Evolutionary conservation across 495 filamentous ascomycete genomes (phyloP), one percentile per base, ranked within the genome.

Genomic region (Penicillium salamii): DNA sequence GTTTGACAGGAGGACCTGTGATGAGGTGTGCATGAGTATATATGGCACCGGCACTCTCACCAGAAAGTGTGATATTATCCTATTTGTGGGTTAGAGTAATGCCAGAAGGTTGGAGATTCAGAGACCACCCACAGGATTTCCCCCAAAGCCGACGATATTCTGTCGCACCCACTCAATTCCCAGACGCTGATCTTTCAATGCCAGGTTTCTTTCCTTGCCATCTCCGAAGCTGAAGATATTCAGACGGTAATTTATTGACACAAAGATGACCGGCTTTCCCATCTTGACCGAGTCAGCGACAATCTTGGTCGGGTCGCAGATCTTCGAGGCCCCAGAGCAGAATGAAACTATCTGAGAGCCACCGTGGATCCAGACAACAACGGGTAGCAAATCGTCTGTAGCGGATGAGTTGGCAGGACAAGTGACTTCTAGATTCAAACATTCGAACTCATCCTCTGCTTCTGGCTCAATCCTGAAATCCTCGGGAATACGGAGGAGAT

Each of bases 181-280:
- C 60, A 86, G 72, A 18, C 82, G 76, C 62, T 88, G 82, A 66
- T 89, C 85, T 23, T 86, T 76, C 3, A 83, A 71, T 2, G 83
- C 85, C 9, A 81, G 68, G 50, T 80, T 84, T 44, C 69, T 72
- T 49, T 71, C 67, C 18, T 60, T 65, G 6, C 74, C 78, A 50
- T 79, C 74, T 18, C 82, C 80, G 38, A 81, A 85, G 18, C 81
- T 78, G 53, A 86, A 83, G 49, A 87, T 78, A 59, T 84, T 83
- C 42, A 85, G 53, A 5, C 84, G 81, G 59, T 87, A 86, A 63
- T 86, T 86, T 61, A 85, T 74, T 5, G 72, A 70, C 12, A 86
- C 79, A 46, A 87, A 77, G 17, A 88, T 70, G 20, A 84, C 70
- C 29, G 71, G 68, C 41, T 82, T 72, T 14, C 50, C 57, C 3